Evolutionary conservation across 495 filamentous ascomycete species (phyloP).

Genomic region (Neurospora sp.): DNA sequence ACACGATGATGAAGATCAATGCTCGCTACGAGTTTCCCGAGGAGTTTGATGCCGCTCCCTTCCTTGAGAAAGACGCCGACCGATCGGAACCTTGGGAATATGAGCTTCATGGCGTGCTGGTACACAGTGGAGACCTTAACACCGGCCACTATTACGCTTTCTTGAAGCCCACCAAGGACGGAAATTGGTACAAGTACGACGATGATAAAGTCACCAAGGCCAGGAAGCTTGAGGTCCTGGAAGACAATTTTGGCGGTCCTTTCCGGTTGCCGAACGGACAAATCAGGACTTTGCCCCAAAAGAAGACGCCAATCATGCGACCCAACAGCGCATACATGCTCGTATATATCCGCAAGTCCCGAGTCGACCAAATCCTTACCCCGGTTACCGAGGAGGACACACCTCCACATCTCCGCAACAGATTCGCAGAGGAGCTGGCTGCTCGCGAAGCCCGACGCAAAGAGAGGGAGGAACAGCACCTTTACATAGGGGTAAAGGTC

Average conservation of each 20-base stretch:
- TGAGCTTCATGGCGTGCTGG: slow-evolving; percentile 86
- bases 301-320: slow-evolving; percentile 40
- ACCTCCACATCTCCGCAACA: slow-evolving; percentile 70
- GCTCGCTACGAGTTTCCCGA: slow-evolving; percentile 97
- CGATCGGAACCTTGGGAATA: slow-evolving; percentile 83
- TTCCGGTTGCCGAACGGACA: slow-evolving; percentile 49
- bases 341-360: slow-evolving; percentile 87
- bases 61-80: slow-evolving; percentile 79
- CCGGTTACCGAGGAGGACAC: slow-evolving; percentile 65
- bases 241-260: slow-evolving; percentile 95
- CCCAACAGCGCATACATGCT: slow-evolving; percentile 87
- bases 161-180: slow-evolving; percentile 83
- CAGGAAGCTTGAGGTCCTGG: slow-evolving; percentile 80
- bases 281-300: slow-evolving; percentile 23
- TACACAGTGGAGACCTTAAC: slow-evolving; percentile 93
- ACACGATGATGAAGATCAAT: slow-evolving; percentile 99
- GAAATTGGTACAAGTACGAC: slow-evolving; percentile 93
- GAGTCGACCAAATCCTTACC: slow-evolving; percentile 68
- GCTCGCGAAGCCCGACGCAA: slow-evolving; percentile 61
- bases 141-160: slow-evolving; percentile 99
- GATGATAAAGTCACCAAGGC: slow-evolving; percentile 93
- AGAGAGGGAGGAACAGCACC: slow-evolving; percentile 86
- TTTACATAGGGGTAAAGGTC: slow-evolving; percentile 76
- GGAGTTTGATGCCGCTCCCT: slow-evolving; percentile 79
- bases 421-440: slow-evolving; percentile 72